Percentiles rank a stretch among this genome's conserved stretches.
Evolutionary conservation across 208 protist genomes (phyloP).

Genomic region (Porcisia hertigi): DNA sequence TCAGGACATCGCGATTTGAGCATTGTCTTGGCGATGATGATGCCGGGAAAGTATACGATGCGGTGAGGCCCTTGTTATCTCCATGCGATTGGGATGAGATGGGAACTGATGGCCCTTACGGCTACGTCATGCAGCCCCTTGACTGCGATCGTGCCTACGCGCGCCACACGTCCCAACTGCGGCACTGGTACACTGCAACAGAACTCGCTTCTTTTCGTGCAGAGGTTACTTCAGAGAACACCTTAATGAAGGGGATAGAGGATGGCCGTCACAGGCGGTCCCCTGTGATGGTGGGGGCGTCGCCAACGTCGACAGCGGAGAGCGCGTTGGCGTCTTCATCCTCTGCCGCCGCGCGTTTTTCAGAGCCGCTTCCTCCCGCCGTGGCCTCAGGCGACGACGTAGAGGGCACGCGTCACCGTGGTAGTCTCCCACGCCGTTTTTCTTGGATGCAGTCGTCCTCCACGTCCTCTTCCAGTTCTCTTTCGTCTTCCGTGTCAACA

Average conservation of each 20-base stretch:
- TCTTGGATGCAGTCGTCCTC: neutral
- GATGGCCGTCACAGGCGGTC: neutral
- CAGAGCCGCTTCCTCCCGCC: neutral
- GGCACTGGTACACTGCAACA: constrained; percentile 10
- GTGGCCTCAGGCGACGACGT: neutral
- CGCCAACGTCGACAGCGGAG: too few species aligned
- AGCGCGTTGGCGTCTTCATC: neutral
- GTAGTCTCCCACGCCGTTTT: neutral
- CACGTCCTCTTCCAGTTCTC: constrained; percentile 15
- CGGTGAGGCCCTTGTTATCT: neutral
- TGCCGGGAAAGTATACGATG: neutral
- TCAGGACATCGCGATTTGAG: neutral
- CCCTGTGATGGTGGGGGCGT: neutral
- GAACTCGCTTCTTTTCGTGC: constrained; percentile 15
- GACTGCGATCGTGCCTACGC: constrained; percentile 30
- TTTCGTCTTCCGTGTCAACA: constrained; percentile 11
- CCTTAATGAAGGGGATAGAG: neutral
- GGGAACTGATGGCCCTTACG: neutral
- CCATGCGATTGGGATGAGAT: constrained; percentile 3
- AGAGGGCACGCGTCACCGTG: neutral
- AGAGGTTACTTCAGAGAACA: neutral
- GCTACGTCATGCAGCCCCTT: constrained; percentile 16
- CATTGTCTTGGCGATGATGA: too few species aligned
- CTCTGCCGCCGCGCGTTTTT: neutral
- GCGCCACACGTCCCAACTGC: constrained; percentile 4